phyloP scores from a whole-genome alignment of 2,329 filamentous ascomycete genomes.

The Penicillium italicum region DNA sequence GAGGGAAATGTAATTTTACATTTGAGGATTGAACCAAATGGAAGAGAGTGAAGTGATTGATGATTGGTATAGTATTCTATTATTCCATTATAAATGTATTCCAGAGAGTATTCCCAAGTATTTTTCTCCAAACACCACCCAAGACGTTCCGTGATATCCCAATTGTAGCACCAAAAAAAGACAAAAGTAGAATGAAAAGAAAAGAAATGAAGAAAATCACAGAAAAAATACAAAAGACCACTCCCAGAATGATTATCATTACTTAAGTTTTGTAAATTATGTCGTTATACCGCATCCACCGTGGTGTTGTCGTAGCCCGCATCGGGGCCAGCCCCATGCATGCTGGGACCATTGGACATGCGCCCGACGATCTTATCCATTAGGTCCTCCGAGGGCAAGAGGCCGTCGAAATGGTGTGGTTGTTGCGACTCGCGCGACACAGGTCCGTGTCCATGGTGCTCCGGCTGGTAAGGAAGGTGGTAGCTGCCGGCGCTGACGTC shows the following conservation, averaged over 20 bases:
- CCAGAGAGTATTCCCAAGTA: neutral
- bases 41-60: neutral
- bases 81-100: neutral
- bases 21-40: neutral
- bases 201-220: conserved; percentile 13
- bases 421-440: conserved; percentile 35
- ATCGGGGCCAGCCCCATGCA: conserved; percentile 37
- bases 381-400: conserved; percentile 36
- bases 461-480: conserved; percentile 32
- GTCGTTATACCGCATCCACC: conserved; percentile 32
- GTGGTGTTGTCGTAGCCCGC: conserved; percentile 32
- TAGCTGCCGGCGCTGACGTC: conserved; percentile 32
- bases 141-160: neutral
- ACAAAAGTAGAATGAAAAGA: neutral
- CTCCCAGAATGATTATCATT: conserved; percentile 30
- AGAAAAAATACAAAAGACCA: conserved; percentile 12
- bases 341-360: conserved; percentile 31
- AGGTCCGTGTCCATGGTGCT: conserved; percentile 31
- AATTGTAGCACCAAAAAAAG: neutral
- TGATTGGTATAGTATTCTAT: neutral
- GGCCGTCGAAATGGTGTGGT: conserved; percentile 31
- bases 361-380: conserved; percentile 39
- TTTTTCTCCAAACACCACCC: neutral
- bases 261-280: conserved; percentile 16
- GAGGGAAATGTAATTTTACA: neutral